Base-by-base conservation (phyloP, 768 basidiomycete genomes). In the Ramaria rubella region DNA sequence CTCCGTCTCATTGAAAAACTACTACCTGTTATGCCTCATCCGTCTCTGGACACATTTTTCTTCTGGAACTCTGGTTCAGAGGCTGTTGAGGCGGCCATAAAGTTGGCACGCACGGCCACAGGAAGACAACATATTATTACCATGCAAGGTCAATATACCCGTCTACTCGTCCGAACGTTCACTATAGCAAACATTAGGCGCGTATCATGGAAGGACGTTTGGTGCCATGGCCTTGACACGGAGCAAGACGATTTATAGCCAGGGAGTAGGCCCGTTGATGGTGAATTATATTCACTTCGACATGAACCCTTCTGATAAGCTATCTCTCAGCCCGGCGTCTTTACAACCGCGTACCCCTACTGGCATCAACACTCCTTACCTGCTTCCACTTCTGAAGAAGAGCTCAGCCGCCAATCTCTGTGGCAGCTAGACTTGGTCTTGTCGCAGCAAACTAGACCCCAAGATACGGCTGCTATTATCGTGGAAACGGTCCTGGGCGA, bases 61-160 rank as follows among this genome's bases (percentile, higher is more conserved):
- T 91, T 96, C 72, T 91, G 89, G 88, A 97, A 91, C 74, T 94
- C 93, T 2, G 95, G 95, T 2, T 86, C 91, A 0, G 95, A 98
- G 70, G 95, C 94, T 1, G 79, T 93, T 43, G 94, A 96, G 71
- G 90, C 84, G 0, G 79, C 92, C 2, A 71, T 98, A 60, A 97
- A 96, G 73, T 83, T 97, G 74, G 87, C 90, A 3, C 81, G 94
- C 31, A 66, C 69, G 24, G 73, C 85, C 31, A 97, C 94, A 1
- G 83, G 85, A 29, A 77, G 81, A 60, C 91, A 92, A 67, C 93
- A 95, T 67, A 80, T 98, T 58, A 91, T 98, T 53, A 74, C 81
- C 58, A 90, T 98, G 86, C 93, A 95, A 71, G 94, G 90, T 74
- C 45, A 19, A 65, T 43, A 12, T 23, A 45, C 42, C 26, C 15